These are phyloP conservation scores for Mycena galericulata DNA, from an alignment of 768 basidiomycete genomes.

Conservation along the genomic window DNA sequence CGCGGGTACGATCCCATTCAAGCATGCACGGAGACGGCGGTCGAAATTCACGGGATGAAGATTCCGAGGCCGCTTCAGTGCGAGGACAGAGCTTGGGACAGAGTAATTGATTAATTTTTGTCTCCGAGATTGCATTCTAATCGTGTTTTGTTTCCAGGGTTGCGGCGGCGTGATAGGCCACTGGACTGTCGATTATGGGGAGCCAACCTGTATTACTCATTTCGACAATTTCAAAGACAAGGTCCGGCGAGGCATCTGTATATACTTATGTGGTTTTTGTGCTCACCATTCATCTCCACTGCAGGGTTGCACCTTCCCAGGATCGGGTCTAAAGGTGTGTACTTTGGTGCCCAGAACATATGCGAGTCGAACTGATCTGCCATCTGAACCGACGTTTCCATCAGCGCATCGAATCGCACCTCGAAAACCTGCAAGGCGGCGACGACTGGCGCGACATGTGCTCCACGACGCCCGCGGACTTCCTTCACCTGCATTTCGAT, in stretches of 20 bases:
- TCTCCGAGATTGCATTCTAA: background rate
- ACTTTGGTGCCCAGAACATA: background rate
- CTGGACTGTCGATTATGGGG: slow-evolving; percentile 40
- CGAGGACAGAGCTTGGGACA: slow-evolving; percentile 19
- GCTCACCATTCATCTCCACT: too few species aligned
- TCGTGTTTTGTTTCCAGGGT: background rate
- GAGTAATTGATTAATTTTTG: background rate
- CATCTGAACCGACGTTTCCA: slow-evolving; percentile 22
- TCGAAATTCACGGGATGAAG: slow-evolving; percentile 12
- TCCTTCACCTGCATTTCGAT: slow-evolving; percentile 40
- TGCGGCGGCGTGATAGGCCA: slow-evolving; percentile 33
- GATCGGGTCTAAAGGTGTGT: slow-evolving; percentile 22
- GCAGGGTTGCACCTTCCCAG: slow-evolving; percentile 12
- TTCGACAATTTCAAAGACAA: slow-evolving; percentile 45
- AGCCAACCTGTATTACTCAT: slow-evolving; percentile 40
- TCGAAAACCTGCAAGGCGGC: slow-evolving; percentile 42
- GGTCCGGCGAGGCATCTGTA: slow-evolving; percentile 23
- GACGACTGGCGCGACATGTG: slow-evolving; percentile 45
- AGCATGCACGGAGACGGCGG: slow-evolving; percentile 34
- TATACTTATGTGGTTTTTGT: too few species aligned
- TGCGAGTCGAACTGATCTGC: background rate
- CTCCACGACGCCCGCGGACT: slow-evolving; percentile 45
- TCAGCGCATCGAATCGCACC: slow-evolving; percentile 42
- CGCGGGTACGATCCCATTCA: slow-evolving; percentile 22
- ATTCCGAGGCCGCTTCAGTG: background rate